Conservation (phyloP, 2,329 filamentous ascomycete species). For the Phialophora expanda region DNA sequence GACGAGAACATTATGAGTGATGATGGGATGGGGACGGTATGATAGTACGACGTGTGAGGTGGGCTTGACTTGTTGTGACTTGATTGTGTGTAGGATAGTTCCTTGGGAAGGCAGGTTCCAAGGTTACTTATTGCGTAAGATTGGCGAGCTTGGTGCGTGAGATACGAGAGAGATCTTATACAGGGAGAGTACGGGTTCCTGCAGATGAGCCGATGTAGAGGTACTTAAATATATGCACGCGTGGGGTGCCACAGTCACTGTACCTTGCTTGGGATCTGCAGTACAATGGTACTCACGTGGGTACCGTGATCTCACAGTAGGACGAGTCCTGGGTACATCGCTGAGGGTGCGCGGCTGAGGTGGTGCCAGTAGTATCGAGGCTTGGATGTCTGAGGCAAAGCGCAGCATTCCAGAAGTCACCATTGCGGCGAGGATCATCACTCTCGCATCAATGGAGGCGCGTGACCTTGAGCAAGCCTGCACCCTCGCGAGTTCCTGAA, state of each 20-base stretch:
- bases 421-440: neutral
- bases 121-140: neutral
- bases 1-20: slow-evolving; percentile 1
- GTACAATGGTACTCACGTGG: neutral
- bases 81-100: neutral
- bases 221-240: neutral
- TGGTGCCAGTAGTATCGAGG: neutral
- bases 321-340: neutral
- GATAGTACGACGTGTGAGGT: neutral
- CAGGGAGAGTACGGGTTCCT: no score
- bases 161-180: neutral
- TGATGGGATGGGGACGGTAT: neutral
- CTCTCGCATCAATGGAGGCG: neutral
- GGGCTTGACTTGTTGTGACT: slow-evolving; percentile 2
- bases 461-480: slow-evolving; percentile 8
- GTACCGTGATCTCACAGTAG: neutral
- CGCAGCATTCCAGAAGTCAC: neutral
- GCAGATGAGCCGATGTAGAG: neutral
- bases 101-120: neutral
- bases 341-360: neutral
- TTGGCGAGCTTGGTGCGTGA: neutral
- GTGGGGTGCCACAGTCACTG: neutral
- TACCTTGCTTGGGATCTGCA: neutral
- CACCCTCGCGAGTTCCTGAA: neutral
- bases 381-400: neutral